Conservation (phyloP, 305 asterid species). For the Fraxinus ornus region DNA sequence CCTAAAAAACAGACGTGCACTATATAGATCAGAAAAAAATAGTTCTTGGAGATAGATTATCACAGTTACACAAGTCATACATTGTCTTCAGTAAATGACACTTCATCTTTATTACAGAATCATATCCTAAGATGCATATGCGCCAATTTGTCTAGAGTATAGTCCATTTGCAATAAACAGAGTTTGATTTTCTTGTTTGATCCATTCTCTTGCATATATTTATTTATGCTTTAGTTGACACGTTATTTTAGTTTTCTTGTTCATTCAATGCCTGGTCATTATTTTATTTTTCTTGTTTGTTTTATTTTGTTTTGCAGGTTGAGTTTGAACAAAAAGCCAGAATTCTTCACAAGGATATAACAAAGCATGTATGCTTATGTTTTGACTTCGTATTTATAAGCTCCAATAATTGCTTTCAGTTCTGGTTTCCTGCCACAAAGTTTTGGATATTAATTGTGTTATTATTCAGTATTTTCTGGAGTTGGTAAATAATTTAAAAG, state of each 20-base stretch:
- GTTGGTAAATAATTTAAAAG: background rate
- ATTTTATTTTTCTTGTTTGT: background rate
- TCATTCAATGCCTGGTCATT: background rate
- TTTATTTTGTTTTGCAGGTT: slow-evolving; percentile 37
- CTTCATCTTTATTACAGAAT: background rate
- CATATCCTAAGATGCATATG: background rate
- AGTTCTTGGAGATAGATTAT: background rate
- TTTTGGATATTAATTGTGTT: background rate
- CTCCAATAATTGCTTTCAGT: slow-evolving; percentile 9
- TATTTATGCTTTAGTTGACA: background rate
- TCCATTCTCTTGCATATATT: background rate
- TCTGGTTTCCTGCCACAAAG: slow-evolving; percentile 2
- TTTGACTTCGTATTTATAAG: slow-evolving; percentile 8
- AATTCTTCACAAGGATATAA: slow-evolving; percentile 48
- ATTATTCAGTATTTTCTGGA: background rate
- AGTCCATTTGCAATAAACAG: background rate
- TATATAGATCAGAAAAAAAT: background rate
- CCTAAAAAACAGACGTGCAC: background rate
- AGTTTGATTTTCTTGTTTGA: background rate
- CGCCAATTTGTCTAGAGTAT: background rate
- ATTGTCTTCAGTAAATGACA: background rate
- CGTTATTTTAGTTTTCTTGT: background rate
- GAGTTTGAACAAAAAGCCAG: slow-evolving; percentile 47
- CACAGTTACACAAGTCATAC: background rate
- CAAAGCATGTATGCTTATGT: slow-evolving; percentile 40